Percentiles rank a stretch among this genome's conserved stretches.
These are phyloP conservation scores for Quercus robur DNA, from an alignment of 306 rosid species.

Conservation along the genomic window DNA sequence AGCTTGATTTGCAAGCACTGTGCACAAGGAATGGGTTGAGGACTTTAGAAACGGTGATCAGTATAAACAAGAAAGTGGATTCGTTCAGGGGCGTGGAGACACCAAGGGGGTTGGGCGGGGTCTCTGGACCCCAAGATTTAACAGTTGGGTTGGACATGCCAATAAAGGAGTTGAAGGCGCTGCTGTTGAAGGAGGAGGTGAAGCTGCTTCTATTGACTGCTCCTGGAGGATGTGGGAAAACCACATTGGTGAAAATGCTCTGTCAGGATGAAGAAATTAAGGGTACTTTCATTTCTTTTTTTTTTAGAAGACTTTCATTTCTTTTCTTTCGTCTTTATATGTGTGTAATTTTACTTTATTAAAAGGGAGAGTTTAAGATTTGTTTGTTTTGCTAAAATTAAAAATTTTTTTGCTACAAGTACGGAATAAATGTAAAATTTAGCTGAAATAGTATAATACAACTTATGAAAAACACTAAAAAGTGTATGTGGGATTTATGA, in stretches of 20 bases:
- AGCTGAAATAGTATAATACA: no score
- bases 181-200: not conserved
- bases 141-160: constrained; percentile 32
- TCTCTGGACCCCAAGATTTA: no score
- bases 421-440: rapidly evolving
- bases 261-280: constrained; percentile 34
- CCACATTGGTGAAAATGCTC: constrained; percentile 42
- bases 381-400: rapidly evolving
- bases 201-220: constrained; percentile 33
- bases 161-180: constrained; percentile 24
- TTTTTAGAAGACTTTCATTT: not conserved
- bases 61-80: not conserved
- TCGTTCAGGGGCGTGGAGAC: not conserved
- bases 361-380: no score
- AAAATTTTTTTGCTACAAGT: no score
- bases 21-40: constrained; percentile 4
- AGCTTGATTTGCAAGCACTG: constrained; percentile 10
- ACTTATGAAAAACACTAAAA: no score
- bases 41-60: no score
- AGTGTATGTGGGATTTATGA: rapidly evolving
- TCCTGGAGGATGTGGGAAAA: constrained; percentile 49
- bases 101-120: not conserved
- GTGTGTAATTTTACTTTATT: no score
- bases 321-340: no score
- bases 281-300: constrained; percentile 21